Base-by-base conservation (phyloP, 768 basidiomycete genomes). In the Termitomyces sp. region DNA sequence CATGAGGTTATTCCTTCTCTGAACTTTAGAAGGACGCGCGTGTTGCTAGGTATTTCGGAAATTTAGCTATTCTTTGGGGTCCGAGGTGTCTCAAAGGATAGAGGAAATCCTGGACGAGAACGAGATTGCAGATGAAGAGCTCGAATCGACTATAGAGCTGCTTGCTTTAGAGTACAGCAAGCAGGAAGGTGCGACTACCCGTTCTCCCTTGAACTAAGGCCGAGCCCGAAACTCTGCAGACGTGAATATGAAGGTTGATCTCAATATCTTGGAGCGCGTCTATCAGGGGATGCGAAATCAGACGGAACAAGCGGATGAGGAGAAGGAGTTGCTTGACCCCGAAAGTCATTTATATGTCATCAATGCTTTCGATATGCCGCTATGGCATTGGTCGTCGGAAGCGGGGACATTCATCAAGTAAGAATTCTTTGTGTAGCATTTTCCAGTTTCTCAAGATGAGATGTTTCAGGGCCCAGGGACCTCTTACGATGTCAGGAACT, bases 331-430 rank as follows among this genome's bases (percentile, higher is more conserved):
- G 8, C 76, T 94, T 25, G 91, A 94, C 61, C 86, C 89, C 6
- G 87, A 92, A 32, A 85, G 79, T 41, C 90, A 97, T 67, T 72
- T 98, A 28, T 83, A 85, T 64, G 76, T 98, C 61, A 76, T 98
- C 30, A 85, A 96, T 68, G 88, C 96, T 10, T 96, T 94, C 64
- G 94, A 96, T 51, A 98, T 98, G 94, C 97, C 97, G 0, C 73
- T 85, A 12, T 94, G 94, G 87, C 81, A 88, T 64, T 99, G 92
- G 85, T 93, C 94, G 16, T 73, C 79, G 30, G 91, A 95, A 64
- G 76, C 89, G 56, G 88, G 88, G 45, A 87, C 89, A 1, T 98
- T 98, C 65, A 92, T 93, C 56, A 89, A 84, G 95, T 96, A 66
- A 44, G 81, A 52, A 21, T 32, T 40, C 49, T 14, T 19, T 11